A percentile compares a stretch with the other conserved stretches of the same genome.
phyloP scores from a whole-genome alignment of 495 filamentous ascomycete species.

The Xylaria nigripes region DNA sequence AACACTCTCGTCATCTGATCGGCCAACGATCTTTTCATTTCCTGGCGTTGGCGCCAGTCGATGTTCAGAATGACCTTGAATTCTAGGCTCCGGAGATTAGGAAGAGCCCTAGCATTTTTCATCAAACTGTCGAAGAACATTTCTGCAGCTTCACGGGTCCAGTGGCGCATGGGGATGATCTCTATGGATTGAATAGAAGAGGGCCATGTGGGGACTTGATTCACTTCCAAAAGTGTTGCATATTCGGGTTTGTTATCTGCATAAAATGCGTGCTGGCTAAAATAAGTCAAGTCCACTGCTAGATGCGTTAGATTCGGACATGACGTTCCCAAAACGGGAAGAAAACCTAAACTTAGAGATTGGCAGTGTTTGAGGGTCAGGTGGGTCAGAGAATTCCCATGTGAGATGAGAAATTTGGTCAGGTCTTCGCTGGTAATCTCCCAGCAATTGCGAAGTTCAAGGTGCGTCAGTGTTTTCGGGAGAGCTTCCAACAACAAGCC shows the following conservation, averaged over 20 bases:
- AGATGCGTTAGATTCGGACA: conserved; percentile 64
- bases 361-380: conserved; percentile 70
- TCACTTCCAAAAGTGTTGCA: conserved; percentile 46
- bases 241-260: conserved; percentile 65
- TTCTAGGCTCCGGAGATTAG: conserved; percentile 53
- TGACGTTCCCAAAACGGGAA: conserved; percentile 47
- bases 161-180: conserved; percentile 65
- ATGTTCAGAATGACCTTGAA: conserved; percentile 67
- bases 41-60: conserved; percentile 68
- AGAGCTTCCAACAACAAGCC: conserved; percentile 51
- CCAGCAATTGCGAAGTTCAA: conserved; percentile 69
- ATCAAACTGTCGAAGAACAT: conserved; percentile 70
- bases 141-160: conserved; percentile 53
- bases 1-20: conserved; percentile 56
- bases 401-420: conserved; percentile 48
- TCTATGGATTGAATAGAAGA: conserved; percentile 58
- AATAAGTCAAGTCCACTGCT: conserved; percentile 66
- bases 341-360: conserved; percentile 63
- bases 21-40: conserved; percentile 66
- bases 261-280: conserved; percentile 41
- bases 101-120: conserved; percentile 54
- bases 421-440: conserved; percentile 54
- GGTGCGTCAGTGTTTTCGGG: conserved; percentile 51
- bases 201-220: conserved; percentile 70
- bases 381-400: conserved; percentile 53